These are phyloP conservation scores for Anthracocystis walkeri DNA, from an alignment of 1,284 basidiomycete genomes.

Conservation along the genomic window DNA sequence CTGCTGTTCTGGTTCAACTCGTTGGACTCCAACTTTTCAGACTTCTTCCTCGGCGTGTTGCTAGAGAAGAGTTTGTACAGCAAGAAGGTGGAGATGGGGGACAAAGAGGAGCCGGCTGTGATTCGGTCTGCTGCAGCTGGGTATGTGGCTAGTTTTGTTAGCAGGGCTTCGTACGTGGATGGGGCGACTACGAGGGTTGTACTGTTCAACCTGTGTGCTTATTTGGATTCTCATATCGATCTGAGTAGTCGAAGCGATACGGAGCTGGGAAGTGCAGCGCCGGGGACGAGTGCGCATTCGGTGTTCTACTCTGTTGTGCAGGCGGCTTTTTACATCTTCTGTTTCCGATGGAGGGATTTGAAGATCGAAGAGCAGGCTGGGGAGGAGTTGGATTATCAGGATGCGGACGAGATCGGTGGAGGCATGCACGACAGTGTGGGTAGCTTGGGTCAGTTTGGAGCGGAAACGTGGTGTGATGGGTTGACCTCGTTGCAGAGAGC, in stretches of 20 bases:
- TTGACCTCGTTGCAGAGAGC: conserved; percentile 83
- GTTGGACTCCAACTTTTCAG: conserved; percentile 86
- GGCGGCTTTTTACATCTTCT: conserved; percentile 95
- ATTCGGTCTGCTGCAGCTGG: conserved; percentile 65
- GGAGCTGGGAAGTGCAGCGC: conserved; percentile 44
- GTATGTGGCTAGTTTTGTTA: conserved; percentile 82
- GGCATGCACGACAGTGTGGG: conserved; percentile 50
- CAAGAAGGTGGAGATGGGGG: conserved; percentile 30
- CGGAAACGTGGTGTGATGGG: conserved; percentile 80
- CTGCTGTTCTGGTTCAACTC: conserved; percentile 95
- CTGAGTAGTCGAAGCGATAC: conserved; percentile 67
- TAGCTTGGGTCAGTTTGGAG: conserved; percentile 35
- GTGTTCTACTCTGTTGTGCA: conserved; percentile 93
- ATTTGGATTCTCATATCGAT: conserved; percentile 77
- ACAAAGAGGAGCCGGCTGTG: conserved; percentile 56
- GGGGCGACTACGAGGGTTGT: conserved; percentile 81
- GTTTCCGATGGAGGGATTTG: conserved; percentile 94
- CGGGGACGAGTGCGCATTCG: conserved; percentile 58
- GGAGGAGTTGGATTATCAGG: conserved; percentile 37
- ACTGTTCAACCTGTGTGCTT: conserved; percentile 84
- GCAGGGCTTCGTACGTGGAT: conserved; percentile 87
- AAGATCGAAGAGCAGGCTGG: conserved; percentile 74
- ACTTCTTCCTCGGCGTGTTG: conserved; percentile 92
- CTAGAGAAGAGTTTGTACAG: conserved; percentile 87
- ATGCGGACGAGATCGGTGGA: conserved; percentile 45